Base-by-base conservation (phyloP, 257 asterid genomes). In the Ocimum tenuiflorum region DNA sequence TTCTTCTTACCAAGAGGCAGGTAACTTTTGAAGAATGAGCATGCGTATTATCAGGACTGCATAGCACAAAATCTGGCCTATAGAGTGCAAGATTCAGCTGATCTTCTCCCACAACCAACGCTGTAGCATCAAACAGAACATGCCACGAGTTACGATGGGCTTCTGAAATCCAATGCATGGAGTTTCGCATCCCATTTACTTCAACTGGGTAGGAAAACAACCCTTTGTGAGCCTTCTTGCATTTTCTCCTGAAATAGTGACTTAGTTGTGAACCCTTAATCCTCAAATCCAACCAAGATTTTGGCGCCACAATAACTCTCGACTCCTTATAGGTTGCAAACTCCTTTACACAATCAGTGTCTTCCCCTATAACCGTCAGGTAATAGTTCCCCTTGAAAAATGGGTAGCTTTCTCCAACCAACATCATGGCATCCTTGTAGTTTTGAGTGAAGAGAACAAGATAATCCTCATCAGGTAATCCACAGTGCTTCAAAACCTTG, bases 111-210 rank as follows among this genome's bases (percentile, higher is more conserved):
- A 79, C 75, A 22, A 76, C 86, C 73, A 86, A 36, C 0, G 72
- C 78, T 6, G 94, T 88, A 8, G 89, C 87, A 64, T 90, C 92
- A 13, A 91, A 81, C 69, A 88, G 80, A 63, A 91, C 92, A 48
- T 86, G 91, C 95, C 95, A 88, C 7, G 85, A 86, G 75, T 91
- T 91, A 6, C 96, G 70, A 63, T 84, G 96, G 1, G 89, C 95
- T 70, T 88, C 95, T 0, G 97, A 90, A 43, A 90, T 84, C 97
- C 96, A 87, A 70, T 87, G 97, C 97, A 88, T 79, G 0, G 95
- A 82, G 57, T 84, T 78, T 5, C 86, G 77, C 8, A 81, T 76
- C 45, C 84, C 91, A 14, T 81, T 77, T 35, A 86, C 82, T 15
- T 63, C 79, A 18, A 81, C 83, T 0, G 92, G 92, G 66, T 88